phyloP scores from a whole-genome alignment of 2,329 filamentous ascomycete genomes.

The Hymenoscyphus albidus region DNA sequence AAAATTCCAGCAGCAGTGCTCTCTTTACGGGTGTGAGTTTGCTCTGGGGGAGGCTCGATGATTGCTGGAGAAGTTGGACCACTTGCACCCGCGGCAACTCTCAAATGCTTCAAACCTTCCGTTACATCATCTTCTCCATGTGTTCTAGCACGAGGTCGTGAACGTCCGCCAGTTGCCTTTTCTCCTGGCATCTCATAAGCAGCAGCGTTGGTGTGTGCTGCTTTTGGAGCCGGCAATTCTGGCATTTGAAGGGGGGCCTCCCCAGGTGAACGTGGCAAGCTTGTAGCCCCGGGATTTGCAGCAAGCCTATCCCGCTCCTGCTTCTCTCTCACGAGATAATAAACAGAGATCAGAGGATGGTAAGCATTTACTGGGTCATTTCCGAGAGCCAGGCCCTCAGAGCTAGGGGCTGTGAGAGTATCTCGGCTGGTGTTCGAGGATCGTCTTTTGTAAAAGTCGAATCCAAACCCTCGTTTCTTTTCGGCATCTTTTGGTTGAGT shows the following conservation, averaged over 20 bases:
- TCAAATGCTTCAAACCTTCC: slow-evolving; percentile 66
- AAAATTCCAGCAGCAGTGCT: slow-evolving; percentile 81
- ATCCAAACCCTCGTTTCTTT: slow-evolving; percentile 80
- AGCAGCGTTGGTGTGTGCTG: slow-evolving; percentile 81
- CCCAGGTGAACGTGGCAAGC: slow-evolving; percentile 52
- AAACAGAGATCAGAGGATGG: slow-evolving; percentile 86
- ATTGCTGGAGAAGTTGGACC: slow-evolving; percentile 46
- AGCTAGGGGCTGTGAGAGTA: slow-evolving; percentile 77
- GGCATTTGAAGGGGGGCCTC: slow-evolving; percentile 57
- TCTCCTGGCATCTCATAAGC: slow-evolving; percentile 88
- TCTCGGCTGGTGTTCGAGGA: slow-evolving; percentile 88
- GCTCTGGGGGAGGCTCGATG: slow-evolving; percentile 55
- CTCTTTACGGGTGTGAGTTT: slow-evolving; percentile 68
- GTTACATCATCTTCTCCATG: slow-evolving; percentile 90
- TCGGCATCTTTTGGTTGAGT: slow-evolving; percentile 59
- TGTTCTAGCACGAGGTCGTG: slow-evolving; percentile 80
- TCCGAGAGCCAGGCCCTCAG: slow-evolving; percentile 77
- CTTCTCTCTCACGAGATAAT: slow-evolving; percentile 95
- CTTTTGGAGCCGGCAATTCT: slow-evolving; percentile 75
- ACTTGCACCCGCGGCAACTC: slow-evolving; percentile 46
- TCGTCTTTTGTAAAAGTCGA: slow-evolving; percentile 94
- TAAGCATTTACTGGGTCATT: slow-evolving; percentile 90
- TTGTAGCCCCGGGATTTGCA: slow-evolving; percentile 54
- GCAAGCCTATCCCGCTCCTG: slow-evolving; percentile 68
- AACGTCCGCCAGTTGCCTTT: slow-evolving; percentile 77